A percentile compares a stretch with the other conserved stretches of the same genome.
Conservation (phyloP, 495 filamentous ascomycete species). For the Achaetomiella virescens region DNA sequence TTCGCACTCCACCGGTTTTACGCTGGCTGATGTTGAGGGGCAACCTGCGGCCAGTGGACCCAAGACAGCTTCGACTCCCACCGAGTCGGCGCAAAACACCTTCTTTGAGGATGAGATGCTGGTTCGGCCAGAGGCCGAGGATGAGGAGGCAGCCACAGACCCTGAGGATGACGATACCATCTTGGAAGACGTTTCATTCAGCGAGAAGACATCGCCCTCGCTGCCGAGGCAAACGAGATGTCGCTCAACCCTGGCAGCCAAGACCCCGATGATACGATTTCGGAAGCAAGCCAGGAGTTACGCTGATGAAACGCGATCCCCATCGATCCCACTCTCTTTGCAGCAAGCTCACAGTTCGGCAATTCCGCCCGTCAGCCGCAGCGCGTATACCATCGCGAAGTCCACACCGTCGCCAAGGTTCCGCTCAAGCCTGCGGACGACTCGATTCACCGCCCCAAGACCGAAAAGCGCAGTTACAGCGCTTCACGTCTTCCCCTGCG, state of each 20-base stretch:
- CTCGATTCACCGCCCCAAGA: slow-evolving; percentile 44
- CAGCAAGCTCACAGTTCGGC: slow-evolving; percentile 3
- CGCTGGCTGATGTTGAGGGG: background rate
- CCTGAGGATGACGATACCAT: slow-evolving; percentile 21
- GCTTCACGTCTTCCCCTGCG: slow-evolving; percentile 44
- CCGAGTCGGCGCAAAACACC: slow-evolving; percentile 32
- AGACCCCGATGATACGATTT: slow-evolving; percentile 42
- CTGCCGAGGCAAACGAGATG: slow-evolving; percentile 47
- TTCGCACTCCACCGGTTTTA: background rate
- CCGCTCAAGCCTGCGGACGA: slow-evolving; percentile 65
- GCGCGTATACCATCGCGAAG: slow-evolving; percentile 29
- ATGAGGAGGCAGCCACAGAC: slow-evolving; percentile 24
- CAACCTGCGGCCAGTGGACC: background rate
- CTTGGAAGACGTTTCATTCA: slow-evolving; percentile 34
- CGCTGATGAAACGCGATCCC: slow-evolving; percentile 56
- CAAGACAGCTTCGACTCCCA: slow-evolving; percentile 10
- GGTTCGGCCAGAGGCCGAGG: slow-evolving; percentile 30
- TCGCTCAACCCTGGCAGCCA: slow-evolving; percentile 28
- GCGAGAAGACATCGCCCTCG: slow-evolving; percentile 41
- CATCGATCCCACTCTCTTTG: slow-evolving; percentile 43
- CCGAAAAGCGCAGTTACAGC: slow-evolving; percentile 49
- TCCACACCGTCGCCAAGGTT: slow-evolving; percentile 71
- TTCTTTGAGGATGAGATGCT: slow-evolving; percentile 57
- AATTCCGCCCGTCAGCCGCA: slow-evolving; percentile 31
- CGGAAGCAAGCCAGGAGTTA: slow-evolving; percentile 58